Conservation (phyloP, 495 filamentous ascomycete species). For the Aspergillus funiculosus region DNA sequence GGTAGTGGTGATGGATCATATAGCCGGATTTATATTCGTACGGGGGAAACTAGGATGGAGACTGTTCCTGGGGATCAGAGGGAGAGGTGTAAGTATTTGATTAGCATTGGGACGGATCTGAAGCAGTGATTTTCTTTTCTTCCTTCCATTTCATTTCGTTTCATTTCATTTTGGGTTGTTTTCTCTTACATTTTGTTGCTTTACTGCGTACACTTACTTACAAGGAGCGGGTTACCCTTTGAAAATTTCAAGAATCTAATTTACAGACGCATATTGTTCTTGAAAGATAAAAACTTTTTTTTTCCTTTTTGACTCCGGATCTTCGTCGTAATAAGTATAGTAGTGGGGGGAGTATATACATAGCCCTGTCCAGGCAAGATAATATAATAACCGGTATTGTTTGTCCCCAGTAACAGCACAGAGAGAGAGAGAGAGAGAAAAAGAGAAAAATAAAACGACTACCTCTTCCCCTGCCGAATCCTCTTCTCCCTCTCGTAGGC, state of each 20-base stretch:
- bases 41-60: constrained; percentile 56
- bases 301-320: neutral
- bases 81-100: constrained; percentile 49
- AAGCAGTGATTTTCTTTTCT: constrained; percentile 32
- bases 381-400: neutral
- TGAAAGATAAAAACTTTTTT: neutral
- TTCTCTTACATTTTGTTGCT: too few species aligned
- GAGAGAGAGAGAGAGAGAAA: neutral
- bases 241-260: neutral
- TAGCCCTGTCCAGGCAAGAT: too few species aligned
- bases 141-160: neutral
- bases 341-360: too few species aligned
- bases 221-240: neutral
- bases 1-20: constrained; percentile 23
- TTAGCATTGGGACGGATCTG: constrained; percentile 45
- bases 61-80: constrained; percentile 39
- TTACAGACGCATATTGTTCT: neutral
- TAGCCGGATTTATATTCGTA: constrained; percentile 51
- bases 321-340: too few species aligned
- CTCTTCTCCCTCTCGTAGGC: constrained; percentile 82
- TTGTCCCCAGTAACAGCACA: constrained; percentile 6
- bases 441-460: constrained; percentile 1
- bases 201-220: neutral
- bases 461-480: constrained; percentile 55
- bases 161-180: too few species aligned